Evolutionary conservation across 768 basidiomycete genomes (phyloP), one percentile per base, ranked within the genome.

Genomic region (Pleurotus sapidus): DNA sequence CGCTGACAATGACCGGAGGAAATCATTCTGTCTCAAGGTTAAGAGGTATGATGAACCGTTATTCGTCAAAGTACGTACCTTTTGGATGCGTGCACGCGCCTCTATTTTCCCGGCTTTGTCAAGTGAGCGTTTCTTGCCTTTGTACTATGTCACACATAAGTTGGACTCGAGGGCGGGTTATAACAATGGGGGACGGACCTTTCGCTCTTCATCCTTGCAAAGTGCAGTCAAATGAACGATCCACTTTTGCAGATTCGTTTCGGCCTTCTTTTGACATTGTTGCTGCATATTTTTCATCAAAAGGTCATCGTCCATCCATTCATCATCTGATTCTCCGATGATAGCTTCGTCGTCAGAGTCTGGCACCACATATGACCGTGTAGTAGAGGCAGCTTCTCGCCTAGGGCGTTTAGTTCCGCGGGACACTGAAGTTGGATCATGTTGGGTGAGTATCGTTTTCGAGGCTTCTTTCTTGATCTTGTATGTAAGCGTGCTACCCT

Each of bases 341-440:
- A 82, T 82, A 7, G 69, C 72, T 61, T 89, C 89, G 57, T 89
- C 88, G 63, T 89, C 88, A 11, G 87, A 90, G 66, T 86, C 86
- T 1, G 87, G 85, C 14, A 86, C 70, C 3, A 76, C 78, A 65
- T 91, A 91, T 5, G 86, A 88, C 46, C 74, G 78, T 34, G 83
- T 76, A 14, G 73, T 71, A 17, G 71, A 63, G 15, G 84, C 77
- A 3, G 81, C 82, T 27, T 79, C 77, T 46, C 88, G 77, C 48
- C 86, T 80, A 7, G 85, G 85, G 57, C 89, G 77, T 66, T 84
- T 87, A 61, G 72, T 76, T 30, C 73, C 65, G 46, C 67, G 62
- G 18, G 50, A 49, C 27, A 17, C 17, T 11, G 15, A 34, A 11
- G 51, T 18, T 20, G 51, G 23, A n/a, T 23, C 18, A n/a, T 40